These are phyloP conservation scores for Graphium sp. DNA, from an alignment of 2,329 filamentous ascomycete genomes.

Conservation along the genomic window DNA sequence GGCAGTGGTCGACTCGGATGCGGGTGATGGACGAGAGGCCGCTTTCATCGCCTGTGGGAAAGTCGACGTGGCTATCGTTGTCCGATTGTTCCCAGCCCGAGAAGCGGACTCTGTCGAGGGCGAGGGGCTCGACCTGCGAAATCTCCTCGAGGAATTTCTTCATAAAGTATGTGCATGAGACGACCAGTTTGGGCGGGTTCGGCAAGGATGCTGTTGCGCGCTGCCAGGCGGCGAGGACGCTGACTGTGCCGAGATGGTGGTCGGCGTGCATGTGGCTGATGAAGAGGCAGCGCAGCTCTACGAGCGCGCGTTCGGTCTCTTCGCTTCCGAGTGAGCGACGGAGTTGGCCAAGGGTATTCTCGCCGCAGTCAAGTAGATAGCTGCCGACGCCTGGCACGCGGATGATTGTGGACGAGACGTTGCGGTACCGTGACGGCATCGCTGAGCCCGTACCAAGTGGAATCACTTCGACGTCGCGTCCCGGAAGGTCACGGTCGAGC, in stretches of 20 bases:
- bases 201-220: conserved; percentile 22
- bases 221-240: conserved; percentile 72
- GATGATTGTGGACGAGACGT: conserved; percentile 79
- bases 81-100: conserved; percentile 5
- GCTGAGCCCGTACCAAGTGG: conserved; percentile 86
- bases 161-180: conserved; percentile 60
- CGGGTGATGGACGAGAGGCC: conserved; percentile 53
- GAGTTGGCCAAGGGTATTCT: conserved; percentile 81
- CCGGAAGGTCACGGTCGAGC: conserved; percentile 48
- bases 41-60: conserved; percentile 24
- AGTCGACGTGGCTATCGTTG: conserved; percentile 12
- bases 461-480: conserved; percentile 64
- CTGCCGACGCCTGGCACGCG: conserved; percentile 73
- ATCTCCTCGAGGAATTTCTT: conserved; percentile 67
- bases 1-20: conserved; percentile 61
- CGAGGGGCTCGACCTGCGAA: conserved; percentile 58
- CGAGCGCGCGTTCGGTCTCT: conserved; percentile 54
- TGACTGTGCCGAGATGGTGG: conserved; percentile 76
- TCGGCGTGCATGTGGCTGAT: conserved; percentile 95
- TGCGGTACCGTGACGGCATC: conserved; percentile 80
- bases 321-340: conserved; percentile 52
- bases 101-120: conserved; percentile 35
- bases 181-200: conserved; percentile 40
- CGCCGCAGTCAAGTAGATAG: conserved; percentile 82
- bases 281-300: conserved; percentile 66